phyloP scores from a whole-genome alignment of 2,329 filamentous ascomycete species.

The Didymella segeticola region DNA sequence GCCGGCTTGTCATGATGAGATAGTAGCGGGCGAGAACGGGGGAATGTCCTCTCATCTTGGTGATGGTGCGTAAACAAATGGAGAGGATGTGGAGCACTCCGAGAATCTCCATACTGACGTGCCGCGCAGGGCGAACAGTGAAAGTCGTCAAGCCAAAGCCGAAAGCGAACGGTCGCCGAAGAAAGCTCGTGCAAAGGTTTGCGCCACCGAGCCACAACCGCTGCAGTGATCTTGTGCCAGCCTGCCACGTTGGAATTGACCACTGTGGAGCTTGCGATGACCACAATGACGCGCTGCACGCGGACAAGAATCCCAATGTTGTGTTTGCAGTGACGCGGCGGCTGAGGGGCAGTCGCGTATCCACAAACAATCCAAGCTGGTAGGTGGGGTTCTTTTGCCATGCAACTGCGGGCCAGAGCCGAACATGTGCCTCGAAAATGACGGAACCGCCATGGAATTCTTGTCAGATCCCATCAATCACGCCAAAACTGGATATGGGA shows the following conservation, averaged over 20 bases:
- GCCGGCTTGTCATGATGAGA: slow-evolving; percentile 5
- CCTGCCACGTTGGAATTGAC: slow-evolving; percentile 17
- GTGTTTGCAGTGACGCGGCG: slow-evolving; percentile 11
- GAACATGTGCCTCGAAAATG: slow-evolving; percentile 25
- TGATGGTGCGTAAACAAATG: neutral
- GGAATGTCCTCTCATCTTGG: neutral
- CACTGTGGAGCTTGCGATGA: neutral
- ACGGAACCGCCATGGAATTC: slow-evolving; percentile 33
- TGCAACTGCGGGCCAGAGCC: slow-evolving; percentile 20
- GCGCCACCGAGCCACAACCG: neutral
- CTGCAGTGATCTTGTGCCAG: slow-evolving; percentile 15
- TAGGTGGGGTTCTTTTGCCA: neutral
- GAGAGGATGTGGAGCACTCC: neutral
- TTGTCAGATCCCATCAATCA: slow-evolving; percentile 30
- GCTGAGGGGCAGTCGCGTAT: slow-evolving; percentile 4
- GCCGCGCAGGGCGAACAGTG: neutral
- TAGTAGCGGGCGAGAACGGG: neutral
- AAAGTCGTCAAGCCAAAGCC: slow-evolving; percentile 6
- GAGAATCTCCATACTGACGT: neutral
- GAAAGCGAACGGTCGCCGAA: neutral
- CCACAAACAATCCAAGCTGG: slow-evolving; percentile 10
- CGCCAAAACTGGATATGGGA: slow-evolving; percentile 17
- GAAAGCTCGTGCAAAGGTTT: slow-evolving; percentile 3
- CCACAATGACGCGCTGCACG: slow-evolving; percentile 25
- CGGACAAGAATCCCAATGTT: slow-evolving; percentile 19